Base-by-base conservation (phyloP, 1,284 basidiomycete species). In the Schizopora paradoxa region DNA sequence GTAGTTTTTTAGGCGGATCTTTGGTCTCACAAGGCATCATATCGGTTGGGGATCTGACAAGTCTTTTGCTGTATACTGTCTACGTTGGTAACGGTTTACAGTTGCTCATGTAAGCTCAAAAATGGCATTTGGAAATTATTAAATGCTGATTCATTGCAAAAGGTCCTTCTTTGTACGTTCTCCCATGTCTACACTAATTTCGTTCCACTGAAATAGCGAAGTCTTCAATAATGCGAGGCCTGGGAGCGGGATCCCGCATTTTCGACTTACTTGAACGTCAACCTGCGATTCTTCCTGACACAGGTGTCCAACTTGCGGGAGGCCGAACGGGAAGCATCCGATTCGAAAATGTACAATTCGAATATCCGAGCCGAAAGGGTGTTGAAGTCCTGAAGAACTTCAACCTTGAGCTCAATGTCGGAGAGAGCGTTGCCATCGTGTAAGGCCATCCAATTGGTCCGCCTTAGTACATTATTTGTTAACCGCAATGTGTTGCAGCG, bases 391-490 rank as follows among this genome's bases (percentile, higher is more conserved):
- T 96, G 45, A 81, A 87, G 51, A 77, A 86, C 10, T 81, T 95
- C 53, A 73, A 84, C 52, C 72, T 97, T 42, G 79, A 86, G 44
- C 70, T 96, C 50, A 71, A 76, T 29, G 79, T 85, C 16, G 93
- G 92, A 11, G 86, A 89, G 58, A 91, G 88, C 55, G 85, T 94
- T 32, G 93, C 91, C 2, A 82, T 98, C 41, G 93, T 97, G 85
- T 92, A 62, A 57, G 90, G 74, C 4, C 13, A 27, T 40, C 13
- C 6, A 6, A 46, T 25, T 26, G 19, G 6, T 6, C 7, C 19
- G 6, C 6, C 3, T 23, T 4, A 22, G 4, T 16, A 2, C 11
- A 23, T 7, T 6, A 13, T 14, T 41, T 18, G 13, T 33, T n/a
- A 29, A 5, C 19, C 28, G 8, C 14, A 28, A 18, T 4, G 19